phyloP scores from a whole-genome alignment of 2,329 filamentous ascomycete species.

The Exophiala sideris region DNA sequence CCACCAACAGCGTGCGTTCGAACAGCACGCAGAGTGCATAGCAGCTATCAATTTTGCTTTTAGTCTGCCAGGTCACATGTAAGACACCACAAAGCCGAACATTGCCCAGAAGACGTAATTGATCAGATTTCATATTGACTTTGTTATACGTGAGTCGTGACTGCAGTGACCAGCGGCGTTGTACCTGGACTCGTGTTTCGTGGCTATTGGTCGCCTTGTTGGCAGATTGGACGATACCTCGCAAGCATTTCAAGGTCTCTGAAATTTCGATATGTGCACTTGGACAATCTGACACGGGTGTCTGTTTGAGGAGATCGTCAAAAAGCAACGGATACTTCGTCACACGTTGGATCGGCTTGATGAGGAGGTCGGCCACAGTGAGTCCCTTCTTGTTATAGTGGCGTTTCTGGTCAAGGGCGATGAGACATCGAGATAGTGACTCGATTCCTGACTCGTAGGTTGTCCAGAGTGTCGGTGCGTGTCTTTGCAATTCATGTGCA shows the following conservation, averaged over 20 bases:
- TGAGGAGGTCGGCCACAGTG: conserved; percentile 79
- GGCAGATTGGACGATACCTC: conserved; percentile 73
- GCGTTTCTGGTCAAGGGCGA: conserved; percentile 63
- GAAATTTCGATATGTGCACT: conserved; percentile 77
- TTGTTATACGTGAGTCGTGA: conserved; percentile 73
- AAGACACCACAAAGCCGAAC: conserved; percentile 78
- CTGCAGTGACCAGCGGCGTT: conserved; percentile 81
- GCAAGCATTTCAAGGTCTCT: conserved; percentile 66
- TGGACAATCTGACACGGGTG: conserved; percentile 80
- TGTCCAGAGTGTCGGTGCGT: conserved; percentile 69
- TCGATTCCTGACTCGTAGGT: conserved; percentile 83
- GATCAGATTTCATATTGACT: conserved; percentile 51
- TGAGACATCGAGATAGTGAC: conserved; percentile 70
- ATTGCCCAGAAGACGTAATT: conserved; percentile 77
- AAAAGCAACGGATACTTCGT: conserved; percentile 90
- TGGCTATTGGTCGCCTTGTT: conserved; percentile 80
- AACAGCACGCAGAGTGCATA: conserved; percentile 89
- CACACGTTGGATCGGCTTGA: conserved; percentile 93
- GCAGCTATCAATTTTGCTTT: conserved; percentile 64
- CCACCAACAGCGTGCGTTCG: conserved; percentile 72
- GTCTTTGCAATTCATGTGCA: conserved; percentile 69
- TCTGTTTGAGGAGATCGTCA: conserved; percentile 75
- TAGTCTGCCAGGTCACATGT: conserved; percentile 76
- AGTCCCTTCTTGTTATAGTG: conserved; percentile 69
- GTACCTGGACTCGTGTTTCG: conserved; percentile 64